Evolutionary conservation across 805 yeast genomes (phyloP).

Genomic region (Cyberlindnera veronae): DNA sequence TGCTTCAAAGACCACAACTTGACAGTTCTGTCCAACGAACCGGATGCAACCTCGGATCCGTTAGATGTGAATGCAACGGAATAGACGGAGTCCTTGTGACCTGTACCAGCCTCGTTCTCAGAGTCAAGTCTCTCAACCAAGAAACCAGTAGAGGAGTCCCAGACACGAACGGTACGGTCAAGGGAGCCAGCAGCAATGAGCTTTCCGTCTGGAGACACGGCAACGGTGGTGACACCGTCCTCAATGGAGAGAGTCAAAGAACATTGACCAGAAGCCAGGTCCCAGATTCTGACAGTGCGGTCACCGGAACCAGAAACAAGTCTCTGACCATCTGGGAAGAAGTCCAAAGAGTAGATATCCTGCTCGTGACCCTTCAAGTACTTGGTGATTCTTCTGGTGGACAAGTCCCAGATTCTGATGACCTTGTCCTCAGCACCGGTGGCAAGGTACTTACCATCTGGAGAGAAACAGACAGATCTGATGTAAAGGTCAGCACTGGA

Average conservation of each 20-base stretch:
- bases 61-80: slow-evolving; percentile 90
- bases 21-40: slow-evolving; percentile 92
- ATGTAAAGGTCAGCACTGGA: slow-evolving; percentile 80
- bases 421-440: slow-evolving; percentile 91
- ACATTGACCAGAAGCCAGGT: slow-evolving; percentile 84
- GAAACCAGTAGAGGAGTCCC: slow-evolving; percentile 93
- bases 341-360: slow-evolving; percentile 93
- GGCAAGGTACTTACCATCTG: slow-evolving; percentile 89
- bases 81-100: slow-evolving; percentile 95
- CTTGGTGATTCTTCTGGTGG: slow-evolving; percentile 78
- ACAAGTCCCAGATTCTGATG: slow-evolving; percentile 94
- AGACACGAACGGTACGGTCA: slow-evolving; percentile 92
- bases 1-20: slow-evolving; percentile 91
- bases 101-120: slow-evolving; percentile 83
- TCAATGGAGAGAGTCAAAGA: slow-evolving; percentile 85
- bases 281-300: slow-evolving; percentile 96
- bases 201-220: slow-evolving; percentile 92
- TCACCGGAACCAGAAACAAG: slow-evolving; percentile 96
- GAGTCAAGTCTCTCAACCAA: slow-evolving; percentile 89
- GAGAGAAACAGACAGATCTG: slow-evolving; percentile 93
- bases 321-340: slow-evolving; percentile 90
- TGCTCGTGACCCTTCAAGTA: slow-evolving; percentile 93
- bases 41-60: slow-evolving; percentile 89
- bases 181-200: slow-evolving; percentile 94
- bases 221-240: slow-evolving; percentile 98